Conservation (phyloP, 371 early-diverging fungal species). For the Circinella umbellata region DNA sequence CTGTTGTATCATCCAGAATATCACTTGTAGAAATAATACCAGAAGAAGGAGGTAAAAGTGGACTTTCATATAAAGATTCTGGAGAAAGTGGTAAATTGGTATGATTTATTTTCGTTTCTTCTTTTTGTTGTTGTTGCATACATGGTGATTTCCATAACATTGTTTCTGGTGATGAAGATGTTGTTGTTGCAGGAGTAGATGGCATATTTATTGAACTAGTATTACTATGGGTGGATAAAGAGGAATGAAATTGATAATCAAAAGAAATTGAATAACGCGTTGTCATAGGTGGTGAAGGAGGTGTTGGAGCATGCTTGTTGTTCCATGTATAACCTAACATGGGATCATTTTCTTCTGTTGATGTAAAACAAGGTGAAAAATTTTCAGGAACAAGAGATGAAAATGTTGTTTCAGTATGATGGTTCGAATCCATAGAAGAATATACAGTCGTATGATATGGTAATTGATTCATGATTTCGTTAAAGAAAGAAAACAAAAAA, state of each 20-base stretch:
- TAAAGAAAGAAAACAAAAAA: too few species aligned
- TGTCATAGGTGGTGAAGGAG: not conserved
- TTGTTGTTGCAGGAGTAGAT: too few species aligned
- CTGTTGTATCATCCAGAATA: not conserved
- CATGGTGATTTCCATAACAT: too few species aligned
- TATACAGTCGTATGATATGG: too few species aligned
- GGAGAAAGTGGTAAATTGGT: not conserved
- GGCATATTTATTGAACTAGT: too few species aligned
- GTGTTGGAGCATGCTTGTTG: not conserved
- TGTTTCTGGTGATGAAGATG: too few species aligned
- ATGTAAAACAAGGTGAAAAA: not conserved
- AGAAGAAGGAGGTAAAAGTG: not conserved
- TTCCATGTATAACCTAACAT: constrained; percentile 12
- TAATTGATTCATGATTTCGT: too few species aligned
- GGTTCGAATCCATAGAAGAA: not conserved
- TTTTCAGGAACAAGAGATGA: not conserved
- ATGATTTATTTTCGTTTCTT: not conserved
- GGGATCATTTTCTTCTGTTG: constrained; percentile 10
- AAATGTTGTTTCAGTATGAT: not conserved
- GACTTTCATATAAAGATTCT: constrained; percentile 7
- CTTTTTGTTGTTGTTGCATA: not conserved
- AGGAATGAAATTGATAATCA: too few species aligned
- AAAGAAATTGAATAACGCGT: too few species aligned
- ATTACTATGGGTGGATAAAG: too few species aligned
- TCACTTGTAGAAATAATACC: not conserved